Evolutionary conservation across 768 basidiomycete genomes (phyloP), one percentile per base, ranked within the genome.

Genomic region (Pisolithus microcarpus): DNA sequence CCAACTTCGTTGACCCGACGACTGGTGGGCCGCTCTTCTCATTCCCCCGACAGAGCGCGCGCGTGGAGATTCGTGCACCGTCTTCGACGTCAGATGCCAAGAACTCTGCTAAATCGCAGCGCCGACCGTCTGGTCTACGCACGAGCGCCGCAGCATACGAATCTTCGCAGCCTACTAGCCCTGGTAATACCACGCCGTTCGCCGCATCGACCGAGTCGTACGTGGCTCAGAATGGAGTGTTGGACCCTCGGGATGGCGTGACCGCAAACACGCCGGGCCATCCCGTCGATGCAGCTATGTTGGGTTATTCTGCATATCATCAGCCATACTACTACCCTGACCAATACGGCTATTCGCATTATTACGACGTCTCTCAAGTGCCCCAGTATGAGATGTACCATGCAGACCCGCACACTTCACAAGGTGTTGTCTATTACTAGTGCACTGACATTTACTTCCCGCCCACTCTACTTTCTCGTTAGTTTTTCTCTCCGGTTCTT

Each of bases 61-160:
- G 86, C 44, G 68, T 90, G 50, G 82, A 87, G 66, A 90, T 90
- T 46, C 84, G 87, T 52, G 78, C 84, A 11, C 87, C 80, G 2
- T 48, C 61, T n/a, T 46, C 61, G 1, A 63, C 61, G 30, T 51
- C 57, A 4, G 67, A 69, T 16, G 37, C 45, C 1, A 65, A 65
- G 56, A 15, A 1, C 34, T 39, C 52, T 37, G 13, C 47, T 1
- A 68, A 58, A 50, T 49, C 58, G 13, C 56, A 57, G 40, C 65
- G 61, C 43, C 62, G 69, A 50, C 73, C 62, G 39, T 72, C 64
- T 49, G 69, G 65, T 19, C 68, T 84, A 53, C 75, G 84, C 54
- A 76, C 75, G 16, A 72, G 71, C 7, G 77, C 80, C 10, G 70
- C 74, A 3, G 51, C 75, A 26, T 81, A 79, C 58, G 77, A 79